Percentiles rank a stretch among this genome's conserved stretches.
phyloP scores from a whole-genome alignment of 768 basidiomycete genomes.

The Phaffia australis region DNA sequence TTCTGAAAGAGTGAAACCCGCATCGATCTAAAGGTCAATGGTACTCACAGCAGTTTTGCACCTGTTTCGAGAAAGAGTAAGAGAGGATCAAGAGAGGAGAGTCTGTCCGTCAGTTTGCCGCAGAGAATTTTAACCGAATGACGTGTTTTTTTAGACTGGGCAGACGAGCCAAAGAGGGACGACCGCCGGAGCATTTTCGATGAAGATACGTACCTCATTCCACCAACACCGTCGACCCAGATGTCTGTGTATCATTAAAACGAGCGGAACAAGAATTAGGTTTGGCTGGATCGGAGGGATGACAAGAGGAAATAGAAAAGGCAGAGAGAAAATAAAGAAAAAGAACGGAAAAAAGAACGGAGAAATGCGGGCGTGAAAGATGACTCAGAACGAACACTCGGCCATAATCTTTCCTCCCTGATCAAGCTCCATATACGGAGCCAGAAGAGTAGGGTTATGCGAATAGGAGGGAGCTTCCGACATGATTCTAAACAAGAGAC shows the following conservation, averaged over 20 bases:
- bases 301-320: too few relatives aligned
- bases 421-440: conserved; percentile 73
- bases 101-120: not conserved
- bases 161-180: not conserved
- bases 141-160: not conserved
- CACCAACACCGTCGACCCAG: conserved; percentile 93
- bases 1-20: too few relatives aligned
- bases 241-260: conserved; percentile 57
- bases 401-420: conserved; percentile 92
- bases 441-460: conserved; percentile 63
- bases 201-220: conserved; percentile 8
- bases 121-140: not conserved
- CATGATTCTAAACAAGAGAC: too few relatives aligned
- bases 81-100: not conserved
- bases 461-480: too few relatives aligned
- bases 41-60: too few relatives aligned
- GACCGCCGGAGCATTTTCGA: too few relatives aligned
- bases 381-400: conserved; percentile 40
- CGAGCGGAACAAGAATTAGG: conserved; percentile 1
- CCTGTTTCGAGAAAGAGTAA: not conserved
- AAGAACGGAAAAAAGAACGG: not conserved
- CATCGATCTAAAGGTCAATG: too few relatives aligned
- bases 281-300: too few relatives aligned
- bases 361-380: conserved; percentile 27
- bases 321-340: too few relatives aligned